phyloP scores from a whole-genome alignment of 805 yeast species.

The Starmerella asiatica region DNA sequence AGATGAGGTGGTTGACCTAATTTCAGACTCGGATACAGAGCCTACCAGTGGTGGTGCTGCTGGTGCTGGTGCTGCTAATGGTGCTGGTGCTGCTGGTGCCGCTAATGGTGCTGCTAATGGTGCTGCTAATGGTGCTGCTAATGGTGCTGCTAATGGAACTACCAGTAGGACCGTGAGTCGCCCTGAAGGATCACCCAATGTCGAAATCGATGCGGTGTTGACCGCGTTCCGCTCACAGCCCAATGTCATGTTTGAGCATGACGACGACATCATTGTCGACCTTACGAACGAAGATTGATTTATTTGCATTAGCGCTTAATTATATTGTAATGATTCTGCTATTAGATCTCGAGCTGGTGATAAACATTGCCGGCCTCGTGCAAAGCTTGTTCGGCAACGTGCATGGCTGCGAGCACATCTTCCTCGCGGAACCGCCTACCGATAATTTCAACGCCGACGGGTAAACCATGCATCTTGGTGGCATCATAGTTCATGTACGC shows the following conservation, averaged over 20 bases:
- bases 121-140: too few relatives aligned
- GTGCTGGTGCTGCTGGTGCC: too few relatives aligned
- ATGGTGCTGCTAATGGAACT: too few relatives aligned
- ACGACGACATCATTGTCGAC: conserved; percentile 9
- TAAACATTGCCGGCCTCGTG: conserved; percentile 3
- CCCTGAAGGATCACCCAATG: not conserved
- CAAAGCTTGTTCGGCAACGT: conserved; percentile 28
- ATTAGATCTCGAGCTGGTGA: conserved; percentile 3
- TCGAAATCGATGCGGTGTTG: not conserved
- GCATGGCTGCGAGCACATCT: conserved; percentile 39
- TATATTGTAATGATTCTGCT: not conserved
- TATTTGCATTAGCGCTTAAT: not conserved
- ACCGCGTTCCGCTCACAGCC: not conserved
- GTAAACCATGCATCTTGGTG: conserved; percentile 34
- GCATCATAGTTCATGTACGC: conserved; percentile 39
- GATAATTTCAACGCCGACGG: conserved; percentile 52
- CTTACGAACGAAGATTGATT: conserved; percentile 9
- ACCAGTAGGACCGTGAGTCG: too few relatives aligned
- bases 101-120: too few relatives aligned
- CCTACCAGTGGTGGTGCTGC: too few relatives aligned
- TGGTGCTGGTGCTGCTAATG: too few relatives aligned
- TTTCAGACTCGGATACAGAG: too few relatives aligned
- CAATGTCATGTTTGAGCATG: not conserved
- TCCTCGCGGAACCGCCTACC: conserved; percentile 45
- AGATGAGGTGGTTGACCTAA: conserved; percentile 10